These are phyloP conservation scores for Saturnispora halmiae DNA, from an alignment of 805 yeast species.

Conservation along the genomic window DNA sequence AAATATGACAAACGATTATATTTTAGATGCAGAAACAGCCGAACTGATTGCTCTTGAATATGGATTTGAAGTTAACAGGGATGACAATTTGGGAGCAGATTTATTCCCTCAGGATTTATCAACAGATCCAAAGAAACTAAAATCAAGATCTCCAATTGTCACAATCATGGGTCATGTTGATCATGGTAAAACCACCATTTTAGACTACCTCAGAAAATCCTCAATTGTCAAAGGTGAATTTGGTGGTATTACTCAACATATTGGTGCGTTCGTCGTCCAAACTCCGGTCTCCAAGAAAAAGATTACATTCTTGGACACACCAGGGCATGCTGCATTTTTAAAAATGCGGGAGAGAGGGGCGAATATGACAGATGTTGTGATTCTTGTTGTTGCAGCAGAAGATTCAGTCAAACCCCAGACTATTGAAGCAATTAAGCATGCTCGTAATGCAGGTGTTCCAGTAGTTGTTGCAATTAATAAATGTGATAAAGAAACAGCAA, in stretches of 20 bases:
- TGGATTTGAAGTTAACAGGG: slow-evolving; percentile 55
- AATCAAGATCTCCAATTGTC: slow-evolving; percentile 83
- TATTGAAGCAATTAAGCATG: slow-evolving; percentile 88
- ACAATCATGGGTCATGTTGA: slow-evolving; percentile 99
- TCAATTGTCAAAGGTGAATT: slow-evolving; percentile 76
- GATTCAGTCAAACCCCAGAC: slow-evolving; percentile 99
- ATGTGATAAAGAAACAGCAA: slow-evolving; percentile 72
- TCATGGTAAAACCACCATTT: slow-evolving; percentile 93
- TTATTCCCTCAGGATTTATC: slow-evolving; percentile 52
- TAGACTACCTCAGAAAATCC: slow-evolving; percentile 79
- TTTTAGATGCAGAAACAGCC: slow-evolving; percentile 80
- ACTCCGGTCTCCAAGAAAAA: slow-evolving; percentile 64
- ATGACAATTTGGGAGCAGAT: slow-evolving; percentile 51
- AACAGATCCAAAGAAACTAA: slow-evolving; percentile 36
- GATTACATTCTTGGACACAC: slow-evolving; percentile 91
- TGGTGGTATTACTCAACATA: slow-evolving; percentile 97
- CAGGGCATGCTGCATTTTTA: slow-evolving; percentile 95
- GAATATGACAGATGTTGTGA: slow-evolving; percentile 80
- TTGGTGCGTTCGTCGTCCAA: slow-evolving; percentile 90
- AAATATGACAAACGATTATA: slow-evolving; percentile 59
- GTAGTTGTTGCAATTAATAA: slow-evolving; percentile 89
- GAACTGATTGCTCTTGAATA: slow-evolving; percentile 81
- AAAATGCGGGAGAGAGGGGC: slow-evolving; percentile 98
- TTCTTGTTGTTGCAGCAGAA: slow-evolving; percentile 92
- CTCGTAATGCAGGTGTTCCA: slow-evolving; percentile 71